Conservation (phyloP, 148 eudicot genomes). For the Chenopodium berlandieri region DNA sequence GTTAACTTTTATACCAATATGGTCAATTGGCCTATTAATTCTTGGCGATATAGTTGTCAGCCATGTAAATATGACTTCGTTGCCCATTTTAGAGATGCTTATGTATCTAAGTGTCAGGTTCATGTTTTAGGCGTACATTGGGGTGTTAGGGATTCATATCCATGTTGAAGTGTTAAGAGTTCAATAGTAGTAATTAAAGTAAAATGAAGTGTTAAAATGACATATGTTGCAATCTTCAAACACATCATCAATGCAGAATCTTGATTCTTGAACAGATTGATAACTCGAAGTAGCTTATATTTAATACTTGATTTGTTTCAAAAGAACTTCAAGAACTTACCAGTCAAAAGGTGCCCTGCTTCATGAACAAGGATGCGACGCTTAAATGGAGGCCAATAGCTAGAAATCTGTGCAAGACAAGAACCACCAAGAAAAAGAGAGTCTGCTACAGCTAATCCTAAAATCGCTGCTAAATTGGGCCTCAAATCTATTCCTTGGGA, state of each 20-base stretch:
- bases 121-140: no score
- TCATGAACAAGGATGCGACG: constrained; percentile 96
- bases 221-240: background rate
- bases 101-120: background rate
- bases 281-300: background rate
- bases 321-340: constrained; percentile 31
- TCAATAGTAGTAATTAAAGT: background rate
- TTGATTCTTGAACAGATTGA: background rate
- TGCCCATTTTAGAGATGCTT: background rate
- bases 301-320: background rate
- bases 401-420: constrained; percentile 83
- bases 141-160: background rate
- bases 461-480: constrained; percentile 67
- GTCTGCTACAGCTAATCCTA: constrained; percentile 70
- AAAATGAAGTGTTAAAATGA: background rate
- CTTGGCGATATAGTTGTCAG: background rate
- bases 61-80: background rate
- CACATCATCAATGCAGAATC: background rate
- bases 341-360: constrained; percentile 94
- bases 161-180: background rate
- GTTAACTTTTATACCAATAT: no score
- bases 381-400: constrained; percentile 95
- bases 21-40: no score
- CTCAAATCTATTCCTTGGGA: constrained; percentile 84
- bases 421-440: constrained; percentile 85